phyloP scores from a whole-genome alignment of 2,329 filamentous ascomycete species.

The Dryadomyces sulphureus region DNA sequence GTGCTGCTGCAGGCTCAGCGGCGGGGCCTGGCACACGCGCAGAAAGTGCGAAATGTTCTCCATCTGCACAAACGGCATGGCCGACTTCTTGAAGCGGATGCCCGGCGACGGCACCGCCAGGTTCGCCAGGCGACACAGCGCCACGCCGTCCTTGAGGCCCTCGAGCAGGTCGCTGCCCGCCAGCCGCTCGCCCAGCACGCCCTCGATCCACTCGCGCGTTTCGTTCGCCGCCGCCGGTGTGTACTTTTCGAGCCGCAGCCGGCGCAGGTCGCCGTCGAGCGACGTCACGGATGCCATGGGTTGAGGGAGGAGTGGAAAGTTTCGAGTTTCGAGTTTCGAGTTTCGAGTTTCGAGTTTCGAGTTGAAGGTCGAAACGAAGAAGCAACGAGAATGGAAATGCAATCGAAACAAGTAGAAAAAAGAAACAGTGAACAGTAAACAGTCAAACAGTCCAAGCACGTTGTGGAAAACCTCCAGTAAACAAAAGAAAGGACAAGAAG shows the following conservation, averaged over 20 bases:
- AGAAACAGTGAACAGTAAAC: neutral
- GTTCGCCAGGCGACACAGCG: constrained; percentile 84
- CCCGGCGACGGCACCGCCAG: constrained; percentile 60
- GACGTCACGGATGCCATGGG: constrained; percentile 66
- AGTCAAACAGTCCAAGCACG: neutral
- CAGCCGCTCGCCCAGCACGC: constrained; percentile 58
- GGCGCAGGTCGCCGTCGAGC: constrained; percentile 89
- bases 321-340: too few species aligned
- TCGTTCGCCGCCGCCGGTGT: constrained; percentile 83
- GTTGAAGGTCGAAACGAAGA: neutral
- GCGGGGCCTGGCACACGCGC: constrained; percentile 68
- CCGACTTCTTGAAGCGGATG: constrained; percentile 78
- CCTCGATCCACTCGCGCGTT: constrained; percentile 73
- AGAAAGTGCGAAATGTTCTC: constrained; percentile 98
- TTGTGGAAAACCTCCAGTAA: too few species aligned
- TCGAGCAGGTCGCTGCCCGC: constrained; percentile 66
- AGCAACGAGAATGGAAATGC: neutral
- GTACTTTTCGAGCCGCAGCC: constrained; percentile 82
- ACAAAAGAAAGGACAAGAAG: too few species aligned
- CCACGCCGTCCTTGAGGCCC: constrained; percentile 76
- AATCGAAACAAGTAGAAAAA: neutral
- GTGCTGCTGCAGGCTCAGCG: constrained; percentile 78
- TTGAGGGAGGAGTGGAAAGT: too few species aligned
- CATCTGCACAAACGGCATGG: constrained; percentile 99
- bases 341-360: too few species aligned